Conservation (phyloP, 257 asterid genomes). For the Solanum verrucosum region DNA sequence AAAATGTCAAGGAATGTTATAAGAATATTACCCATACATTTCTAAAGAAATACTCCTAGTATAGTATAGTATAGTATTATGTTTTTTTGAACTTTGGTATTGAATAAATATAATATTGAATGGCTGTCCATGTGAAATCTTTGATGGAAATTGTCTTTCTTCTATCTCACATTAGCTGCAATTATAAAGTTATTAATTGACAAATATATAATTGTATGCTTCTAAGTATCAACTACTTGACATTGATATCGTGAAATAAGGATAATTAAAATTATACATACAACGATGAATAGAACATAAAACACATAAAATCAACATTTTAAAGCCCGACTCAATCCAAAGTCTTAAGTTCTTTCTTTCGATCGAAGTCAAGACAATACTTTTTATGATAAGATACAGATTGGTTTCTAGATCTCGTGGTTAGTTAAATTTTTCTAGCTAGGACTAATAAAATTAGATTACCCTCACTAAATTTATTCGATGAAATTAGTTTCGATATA, state of each 20-base stretch:
- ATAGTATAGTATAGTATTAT: neutral
- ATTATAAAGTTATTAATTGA: neutral
- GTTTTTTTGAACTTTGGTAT: neutral
- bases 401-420: neutral
- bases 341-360: neutral
- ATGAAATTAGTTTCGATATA: neutral
- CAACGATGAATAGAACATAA: neutral
- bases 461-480: neutral
- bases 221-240: neutral
- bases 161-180: neutral
- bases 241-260: neutral
- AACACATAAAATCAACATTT: neutral
- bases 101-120: neutral
- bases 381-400: accelerated
- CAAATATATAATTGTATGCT: neutral
- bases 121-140: slow-evolving; percentile 1
- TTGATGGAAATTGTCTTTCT: neutral
- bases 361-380: neutral
- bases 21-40: neutral
- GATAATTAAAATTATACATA: too few relatives aligned
- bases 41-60: neutral
- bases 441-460: neutral
- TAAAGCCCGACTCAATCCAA: neutral
- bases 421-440: neutral
- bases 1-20: neutral